Conservation (phyloP, 345 rosid genomes). For the Physaria fendleri region DNA sequence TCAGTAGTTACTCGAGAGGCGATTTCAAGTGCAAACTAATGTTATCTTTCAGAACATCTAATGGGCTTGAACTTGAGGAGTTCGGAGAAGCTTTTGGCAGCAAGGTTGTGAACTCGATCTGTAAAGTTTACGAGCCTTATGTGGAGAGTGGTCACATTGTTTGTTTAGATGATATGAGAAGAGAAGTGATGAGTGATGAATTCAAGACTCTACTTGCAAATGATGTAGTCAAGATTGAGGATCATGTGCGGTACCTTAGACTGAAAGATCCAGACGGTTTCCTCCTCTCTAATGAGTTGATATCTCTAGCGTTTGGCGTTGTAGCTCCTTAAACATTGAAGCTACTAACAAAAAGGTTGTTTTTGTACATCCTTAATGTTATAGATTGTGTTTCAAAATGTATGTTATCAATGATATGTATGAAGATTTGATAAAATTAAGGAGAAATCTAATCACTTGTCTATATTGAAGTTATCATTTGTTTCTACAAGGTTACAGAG, state of each 20-base stretch:
- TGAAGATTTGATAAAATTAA: conserved; percentile 9
- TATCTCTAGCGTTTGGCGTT: conserved; percentile 59
- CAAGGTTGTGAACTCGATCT: conserved; percentile 44
- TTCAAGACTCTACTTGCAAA: conserved; percentile 27
- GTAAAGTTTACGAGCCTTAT: conserved; percentile 52
- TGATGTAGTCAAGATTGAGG: conserved; percentile 31
- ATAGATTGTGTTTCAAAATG: neutral
- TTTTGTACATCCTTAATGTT: neutral
- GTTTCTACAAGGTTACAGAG: conserved; percentile 15
- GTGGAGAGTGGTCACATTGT: conserved; percentile 66
- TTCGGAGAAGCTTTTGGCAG: conserved; percentile 57
- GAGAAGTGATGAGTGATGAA: conserved; percentile 37
- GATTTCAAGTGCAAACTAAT: conserved; percentile 82
- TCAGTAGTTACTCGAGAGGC: conserved; percentile 64
- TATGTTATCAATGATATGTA: conserved; percentile 2
- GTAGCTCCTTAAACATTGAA: conserved; percentile 35
- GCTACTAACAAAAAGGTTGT: neutral
- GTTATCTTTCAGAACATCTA: conserved; percentile 84
- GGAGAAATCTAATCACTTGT: conserved; percentile 1
- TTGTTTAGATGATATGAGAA: conserved; percentile 58
- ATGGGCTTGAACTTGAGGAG: conserved; percentile 60
- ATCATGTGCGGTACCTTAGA: conserved; percentile 46
- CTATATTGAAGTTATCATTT: neutral
- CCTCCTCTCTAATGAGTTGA: conserved; percentile 75
- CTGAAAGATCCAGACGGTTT: conserved; percentile 92